Evolutionary conservation across 2,329 filamentous ascomycete species (phyloP).

Genomic region (Pseudocercospora pini-densiflorae): DNA sequence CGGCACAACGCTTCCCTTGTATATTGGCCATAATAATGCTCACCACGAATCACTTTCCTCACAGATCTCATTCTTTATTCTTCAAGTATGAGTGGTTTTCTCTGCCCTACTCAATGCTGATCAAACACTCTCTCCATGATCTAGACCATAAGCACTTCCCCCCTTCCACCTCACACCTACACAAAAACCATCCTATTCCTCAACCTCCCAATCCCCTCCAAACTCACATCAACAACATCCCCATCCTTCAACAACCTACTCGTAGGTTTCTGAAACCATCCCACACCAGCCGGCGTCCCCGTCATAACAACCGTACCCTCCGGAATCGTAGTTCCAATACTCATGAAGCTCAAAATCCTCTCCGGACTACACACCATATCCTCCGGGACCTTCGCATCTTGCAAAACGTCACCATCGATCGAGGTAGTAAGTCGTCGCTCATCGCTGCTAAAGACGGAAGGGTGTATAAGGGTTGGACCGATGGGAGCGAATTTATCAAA

Average conservation of each 20-base stretch:
- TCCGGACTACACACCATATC: conserved; percentile 42
- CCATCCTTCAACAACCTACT: conserved; percentile 29
- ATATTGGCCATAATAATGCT: too few relatives aligned
- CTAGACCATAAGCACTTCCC: too few relatives aligned
- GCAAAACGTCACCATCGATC: conserved; percentile 53
- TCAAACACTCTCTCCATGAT: too few relatives aligned
- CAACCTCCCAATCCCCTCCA: conserved; percentile 16
- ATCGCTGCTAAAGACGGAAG: too few relatives aligned
- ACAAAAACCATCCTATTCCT: conserved; percentile 19
- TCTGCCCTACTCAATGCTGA: too few relatives aligned
- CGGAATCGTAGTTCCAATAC: conserved; percentile 29
- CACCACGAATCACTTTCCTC: too few relatives aligned
- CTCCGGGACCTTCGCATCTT: conserved; percentile 41
- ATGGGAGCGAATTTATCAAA: conserved; percentile 62
- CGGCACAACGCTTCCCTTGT: too few relatives aligned
- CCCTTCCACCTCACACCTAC: not conserved
- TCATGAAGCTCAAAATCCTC: conserved; percentile 33
- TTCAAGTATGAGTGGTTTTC: too few relatives aligned
- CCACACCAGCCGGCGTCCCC: conserved; percentile 46
- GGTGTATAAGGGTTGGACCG: conserved; percentile 54
- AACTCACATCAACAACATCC: conserved; percentile 27
- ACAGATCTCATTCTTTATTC: too few relatives aligned
- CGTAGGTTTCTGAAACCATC: conserved; percentile 40
- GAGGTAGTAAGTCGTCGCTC: too few relatives aligned
- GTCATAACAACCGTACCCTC: conserved; percentile 53